Evolutionary conservation across 2,329 filamentous ascomycete genomes (phyloP), one percentile per base, ranked within the genome.

Genomic region (Mycogone perniciosa): DNA sequence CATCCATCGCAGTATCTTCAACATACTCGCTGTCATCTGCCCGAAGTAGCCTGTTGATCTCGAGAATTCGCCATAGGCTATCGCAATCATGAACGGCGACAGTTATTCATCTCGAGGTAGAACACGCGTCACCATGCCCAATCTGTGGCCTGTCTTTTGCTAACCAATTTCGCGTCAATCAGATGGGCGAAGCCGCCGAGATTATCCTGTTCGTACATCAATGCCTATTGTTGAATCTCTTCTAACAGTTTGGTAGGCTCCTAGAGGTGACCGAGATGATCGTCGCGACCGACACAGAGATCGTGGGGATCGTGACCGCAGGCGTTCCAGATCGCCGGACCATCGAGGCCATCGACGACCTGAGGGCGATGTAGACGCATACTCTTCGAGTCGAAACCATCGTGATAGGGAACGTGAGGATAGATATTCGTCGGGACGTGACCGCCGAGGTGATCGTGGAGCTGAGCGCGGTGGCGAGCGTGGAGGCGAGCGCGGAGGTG

Each of bases 331-430:
- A 65, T 97, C 92, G 13, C 91, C 91, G 52, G 84, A 87, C 61
- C 84, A 88, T 64, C 79, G 71, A 53, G 62, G 81, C 62, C 75
- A 82, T 58, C 80, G 85, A 52, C 84, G 88, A 60, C 86, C 86
- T 60, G 86, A 93, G 46, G 81, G 80, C 67, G 79, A 82, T 52
- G 88, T 92, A 68, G 90, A 96, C 70, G 84, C 88, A 51, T 97
- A 97, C 72, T 95, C 91, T 20, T 90, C 88, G 5, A 96, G 90
- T 70, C 86, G 92, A 60, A 91, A 86, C 72, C 95, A 96, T 68
- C 83, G 92, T 66, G 92, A 95, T 67, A 80, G 92, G 56, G 92
- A 97, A 73, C 87, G 92, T 55, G 92, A 97, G 70, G 92, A 96
- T 60, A 81, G 91, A 65, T 96, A 96, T 66, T 82, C 52, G 27